Evolutionary conservation across 75 land plant genomes (phyloP).

Genomic region (Selaginella moellendorffii): DNA sequence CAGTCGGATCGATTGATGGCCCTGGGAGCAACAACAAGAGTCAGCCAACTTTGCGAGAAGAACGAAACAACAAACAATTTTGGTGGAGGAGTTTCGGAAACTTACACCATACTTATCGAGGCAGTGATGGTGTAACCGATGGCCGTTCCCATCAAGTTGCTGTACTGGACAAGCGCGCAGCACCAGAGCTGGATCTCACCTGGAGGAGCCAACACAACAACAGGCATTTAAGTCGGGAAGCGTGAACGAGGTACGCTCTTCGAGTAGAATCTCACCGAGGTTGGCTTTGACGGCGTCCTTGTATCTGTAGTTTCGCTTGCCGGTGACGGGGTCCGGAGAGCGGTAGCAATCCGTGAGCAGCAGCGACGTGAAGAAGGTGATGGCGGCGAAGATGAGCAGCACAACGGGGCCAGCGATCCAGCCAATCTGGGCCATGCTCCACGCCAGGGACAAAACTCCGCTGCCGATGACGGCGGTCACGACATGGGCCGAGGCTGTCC

Average conservation of each 20-base stretch:
- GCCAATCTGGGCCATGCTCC: conserved; percentile 71
- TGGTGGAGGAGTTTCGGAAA: background rate
- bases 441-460: conserved; percentile 68
- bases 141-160: conserved; percentile 42
- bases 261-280: conserved; percentile 29
- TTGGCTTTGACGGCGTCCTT: conserved; percentile 44
- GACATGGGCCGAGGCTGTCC: conserved; percentile 75
- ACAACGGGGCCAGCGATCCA: conserved; percentile 64
- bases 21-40: conserved; percentile 13
- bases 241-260: background rate
- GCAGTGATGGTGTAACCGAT: conserved; percentile 54
- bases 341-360: conserved; percentile 65
- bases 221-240: background rate
- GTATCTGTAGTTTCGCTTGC: conserved; percentile 62
- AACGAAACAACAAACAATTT: background rate
- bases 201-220: background rate
- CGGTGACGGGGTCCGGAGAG: conserved; percentile 42
- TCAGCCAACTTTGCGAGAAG: background rate
- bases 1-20: conserved; percentile 22
- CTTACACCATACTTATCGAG: conserved; percentile 51
- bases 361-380: conserved; percentile 43
- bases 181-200: background rate
- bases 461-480: conserved; percentile 72
- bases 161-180: conserved; percentile 29
- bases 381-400: conserved; percentile 38